A percentile compares a stretch with the other conserved stretches of the same genome.
Evolutionary conservation across 345 rosid genomes (phyloP).

Genomic region (Alliaria petiolata): DNA sequence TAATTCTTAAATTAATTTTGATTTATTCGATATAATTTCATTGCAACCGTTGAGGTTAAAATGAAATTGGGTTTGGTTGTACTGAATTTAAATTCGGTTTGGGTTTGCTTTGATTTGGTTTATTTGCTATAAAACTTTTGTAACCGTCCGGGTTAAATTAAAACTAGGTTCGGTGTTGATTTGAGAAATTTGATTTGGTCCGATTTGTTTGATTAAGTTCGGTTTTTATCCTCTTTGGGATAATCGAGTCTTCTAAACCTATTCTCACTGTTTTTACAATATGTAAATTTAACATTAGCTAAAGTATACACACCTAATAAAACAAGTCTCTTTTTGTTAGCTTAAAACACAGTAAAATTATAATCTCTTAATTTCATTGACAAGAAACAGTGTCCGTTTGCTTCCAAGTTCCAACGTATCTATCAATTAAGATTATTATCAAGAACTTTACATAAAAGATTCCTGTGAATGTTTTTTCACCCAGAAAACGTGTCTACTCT

Average conservation of each 20-base stretch:
- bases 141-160: too few relatives aligned
- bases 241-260: background rate
- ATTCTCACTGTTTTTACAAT: too few relatives aligned
- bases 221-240: too few relatives aligned
- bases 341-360: background rate
- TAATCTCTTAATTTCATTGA: background rate
- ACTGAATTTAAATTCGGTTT: too few relatives aligned
- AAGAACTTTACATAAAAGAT: constrained; percentile 14
- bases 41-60: too few relatives aligned
- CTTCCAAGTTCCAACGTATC: constrained; percentile 19
- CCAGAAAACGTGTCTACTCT: constrained; percentile 20
- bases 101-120: too few relatives aligned
- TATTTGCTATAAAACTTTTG: too few relatives aligned
- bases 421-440: background rate
- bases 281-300: background rate
- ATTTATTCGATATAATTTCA: too few relatives aligned
- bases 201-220: background rate
- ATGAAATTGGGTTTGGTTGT: too few relatives aligned
- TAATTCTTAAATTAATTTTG: too few relatives aligned
- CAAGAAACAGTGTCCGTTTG: constrained; percentile 12
- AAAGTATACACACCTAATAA: too few relatives aligned
- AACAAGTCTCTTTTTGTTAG: background rate
- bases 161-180: background rate
- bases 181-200: background rate
- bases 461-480: constrained; percentile 21